Evolutionary conservation across 139 green algal species (phyloP).

Genomic region (Micractinium sp.): DNA sequence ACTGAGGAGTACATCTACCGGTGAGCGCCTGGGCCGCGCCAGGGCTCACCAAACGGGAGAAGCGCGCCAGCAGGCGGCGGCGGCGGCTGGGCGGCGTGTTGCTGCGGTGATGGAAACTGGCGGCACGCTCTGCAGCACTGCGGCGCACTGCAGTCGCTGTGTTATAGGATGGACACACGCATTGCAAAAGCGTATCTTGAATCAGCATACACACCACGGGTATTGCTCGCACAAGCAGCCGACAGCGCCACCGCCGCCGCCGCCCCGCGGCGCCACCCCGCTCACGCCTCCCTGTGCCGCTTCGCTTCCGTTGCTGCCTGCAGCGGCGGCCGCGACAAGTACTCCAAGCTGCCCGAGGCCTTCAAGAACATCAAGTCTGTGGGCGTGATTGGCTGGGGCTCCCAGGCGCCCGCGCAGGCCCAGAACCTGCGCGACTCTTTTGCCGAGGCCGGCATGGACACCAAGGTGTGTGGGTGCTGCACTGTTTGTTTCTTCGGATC

Average conservation of each 20-base stretch:
- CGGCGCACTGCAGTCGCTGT: too few species aligned
- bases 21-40: conserved; percentile 16
- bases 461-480: conserved; percentile 60
- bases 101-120: neutral
- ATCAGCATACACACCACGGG: too few species aligned
- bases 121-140: neutral
- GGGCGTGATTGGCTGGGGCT: conserved; percentile 98
- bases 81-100: neutral
- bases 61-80: neutral
- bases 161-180: too few species aligned
- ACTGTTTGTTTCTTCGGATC: neutral
- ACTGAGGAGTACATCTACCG: conserved; percentile 93
- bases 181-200: too few species aligned
- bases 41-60: neutral
- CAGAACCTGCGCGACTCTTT: conserved; percentile 97
- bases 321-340: conserved; percentile 94
- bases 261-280: too few species aligned
- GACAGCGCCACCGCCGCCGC: too few species aligned
- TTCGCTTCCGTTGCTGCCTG: neutral
- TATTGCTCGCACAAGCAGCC: too few species aligned
- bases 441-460: conserved; percentile 86
- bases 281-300: neutral
- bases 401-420: conserved; percentile 92
- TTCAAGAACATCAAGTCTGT: conserved; percentile 90
- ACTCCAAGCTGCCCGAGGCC: conserved; percentile 82